Conservation (phyloP, 1,139 yeast genomes). For the Yamadazyma atmosphaerica region DNA sequence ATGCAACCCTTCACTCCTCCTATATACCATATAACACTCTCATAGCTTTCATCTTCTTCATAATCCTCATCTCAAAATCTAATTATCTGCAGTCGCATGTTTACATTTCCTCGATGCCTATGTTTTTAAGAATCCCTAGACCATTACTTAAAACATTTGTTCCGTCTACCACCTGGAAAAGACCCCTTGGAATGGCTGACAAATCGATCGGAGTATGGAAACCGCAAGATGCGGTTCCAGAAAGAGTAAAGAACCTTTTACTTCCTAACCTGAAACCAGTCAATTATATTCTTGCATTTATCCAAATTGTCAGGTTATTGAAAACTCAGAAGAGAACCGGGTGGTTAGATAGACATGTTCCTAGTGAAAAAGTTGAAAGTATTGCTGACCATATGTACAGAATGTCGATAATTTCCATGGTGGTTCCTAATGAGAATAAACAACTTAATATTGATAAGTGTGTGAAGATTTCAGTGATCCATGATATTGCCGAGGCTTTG, state of each 20-base stretch:
- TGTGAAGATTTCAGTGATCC: conserved; percentile 83
- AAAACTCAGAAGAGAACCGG: conserved; percentile 90
- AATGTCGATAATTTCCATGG: conserved; percentile 83
- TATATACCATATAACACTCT: too few species aligned
- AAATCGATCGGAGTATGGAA: conserved; percentile 45
- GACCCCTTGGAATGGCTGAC: conserved; percentile 1
- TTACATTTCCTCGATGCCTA: conserved; percentile 7
- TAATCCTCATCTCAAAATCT: too few species aligned
- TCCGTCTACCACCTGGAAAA: not conserved
- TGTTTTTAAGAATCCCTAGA: not conserved
- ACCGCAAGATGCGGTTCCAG: conserved; percentile 61
- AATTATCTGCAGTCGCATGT: conserved; percentile 13
- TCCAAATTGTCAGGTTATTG: conserved; percentile 72
- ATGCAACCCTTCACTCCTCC: too few species aligned
- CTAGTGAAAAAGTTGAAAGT: conserved; percentile 55
- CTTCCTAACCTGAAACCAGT: conserved; percentile 23
- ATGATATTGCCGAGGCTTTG: conserved; percentile 90
- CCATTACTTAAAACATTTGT: not conserved
- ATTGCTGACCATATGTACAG: conserved; percentile 97
- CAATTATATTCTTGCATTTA: conserved; percentile 65
- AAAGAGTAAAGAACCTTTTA: conserved; percentile 44
- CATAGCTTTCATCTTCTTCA: too few species aligned
- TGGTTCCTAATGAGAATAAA: conserved; percentile 46
- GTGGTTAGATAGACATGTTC: conserved; percentile 79
- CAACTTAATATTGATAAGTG: conserved; percentile 53